Percentiles rank a stretch among this genome's conserved stretches.
Conservation (phyloP, 129 eudicot species). For the Artemisia annua region DNA sequence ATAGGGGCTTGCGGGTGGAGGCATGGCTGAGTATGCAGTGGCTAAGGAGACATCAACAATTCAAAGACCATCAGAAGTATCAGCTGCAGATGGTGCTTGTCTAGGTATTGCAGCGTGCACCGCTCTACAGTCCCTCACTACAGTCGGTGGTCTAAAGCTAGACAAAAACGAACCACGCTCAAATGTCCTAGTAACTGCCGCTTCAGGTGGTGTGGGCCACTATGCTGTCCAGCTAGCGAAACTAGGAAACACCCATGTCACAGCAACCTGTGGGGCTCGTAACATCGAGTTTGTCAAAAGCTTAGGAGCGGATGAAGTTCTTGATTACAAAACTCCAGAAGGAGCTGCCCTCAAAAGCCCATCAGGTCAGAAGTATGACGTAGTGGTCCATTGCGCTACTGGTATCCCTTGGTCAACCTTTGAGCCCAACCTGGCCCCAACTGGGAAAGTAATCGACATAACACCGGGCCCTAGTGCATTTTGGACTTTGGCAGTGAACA, state of each 20-base stretch:
- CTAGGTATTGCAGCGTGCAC: constrained; percentile 62
- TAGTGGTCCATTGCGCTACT: constrained; percentile 55
- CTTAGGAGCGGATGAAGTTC: constrained; percentile 74
- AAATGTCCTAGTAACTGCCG: constrained; percentile 66
- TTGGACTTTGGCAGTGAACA: constrained; percentile 55
- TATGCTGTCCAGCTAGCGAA: constrained; percentile 77
- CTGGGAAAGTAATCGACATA: constrained; percentile 63
- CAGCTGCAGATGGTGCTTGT: constrained; percentile 64
- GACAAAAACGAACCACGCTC: constrained; percentile 48
- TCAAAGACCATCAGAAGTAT: constrained; percentile 58
- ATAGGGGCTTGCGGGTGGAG: constrained; percentile 69
- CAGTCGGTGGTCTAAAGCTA: constrained; percentile 47
- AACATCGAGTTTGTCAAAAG: constrained; percentile 58
- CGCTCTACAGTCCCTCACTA: constrained; percentile 55
- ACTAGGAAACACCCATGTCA: constrained; percentile 69
- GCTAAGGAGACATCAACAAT: constrained; percentile 53
- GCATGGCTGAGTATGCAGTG: constrained; percentile 62
- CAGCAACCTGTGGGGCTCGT: constrained; percentile 76
- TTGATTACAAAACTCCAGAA: constrained; percentile 69
- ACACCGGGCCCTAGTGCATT: constrained; percentile 47
- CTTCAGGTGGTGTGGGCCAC: constrained; percentile 86
- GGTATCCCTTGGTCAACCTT: constrained; percentile 66
- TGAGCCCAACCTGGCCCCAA: constrained; percentile 47
- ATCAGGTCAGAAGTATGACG: constrained; percentile 61
- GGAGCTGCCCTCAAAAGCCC: constrained; percentile 77